Percentiles rank a stretch among this genome's conserved stretches.
These are phyloP conservation scores for Cladosporium sp. DNA, from an alignment of 2,329 filamentous ascomycete species.

Conservation along the genomic window DNA sequence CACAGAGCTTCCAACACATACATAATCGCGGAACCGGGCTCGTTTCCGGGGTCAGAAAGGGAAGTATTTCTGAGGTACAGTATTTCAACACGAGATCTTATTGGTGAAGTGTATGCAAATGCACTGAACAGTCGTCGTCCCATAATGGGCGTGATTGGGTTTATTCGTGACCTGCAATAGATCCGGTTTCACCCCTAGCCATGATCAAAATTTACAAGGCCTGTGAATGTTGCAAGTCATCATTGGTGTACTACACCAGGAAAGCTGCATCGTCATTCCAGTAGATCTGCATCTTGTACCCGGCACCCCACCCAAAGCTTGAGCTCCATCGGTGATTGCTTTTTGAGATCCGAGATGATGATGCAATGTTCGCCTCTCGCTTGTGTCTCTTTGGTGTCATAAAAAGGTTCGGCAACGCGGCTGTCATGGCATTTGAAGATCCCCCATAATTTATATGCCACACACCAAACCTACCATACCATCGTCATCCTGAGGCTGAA, in stretches of 20 bases:
- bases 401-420: neutral
- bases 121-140: neutral
- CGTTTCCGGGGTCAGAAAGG: neutral
- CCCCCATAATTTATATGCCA: neutral
- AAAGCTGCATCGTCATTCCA: neutral
- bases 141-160: neutral
- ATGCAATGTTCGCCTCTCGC: neutral
- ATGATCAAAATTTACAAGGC: neutral
- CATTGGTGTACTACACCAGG: neutral
- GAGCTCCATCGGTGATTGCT: neutral
- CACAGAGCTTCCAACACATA: neutral
- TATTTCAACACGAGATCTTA: neutral
- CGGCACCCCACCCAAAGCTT: neutral
- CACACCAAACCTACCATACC: neutral
- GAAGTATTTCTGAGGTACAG: neutral
- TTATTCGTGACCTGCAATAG: neutral
- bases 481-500: neutral
- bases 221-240: neutral
- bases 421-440: neutral
- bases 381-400: neutral
- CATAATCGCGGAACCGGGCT: neutral
- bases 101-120: neutral
- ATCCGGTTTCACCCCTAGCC: neutral
- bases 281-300: neutral
- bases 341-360: neutral